Base-by-base conservation (phyloP, 2,329 filamentous ascomycete genomes). In the Pseudofabraea citricarpa region DNA sequence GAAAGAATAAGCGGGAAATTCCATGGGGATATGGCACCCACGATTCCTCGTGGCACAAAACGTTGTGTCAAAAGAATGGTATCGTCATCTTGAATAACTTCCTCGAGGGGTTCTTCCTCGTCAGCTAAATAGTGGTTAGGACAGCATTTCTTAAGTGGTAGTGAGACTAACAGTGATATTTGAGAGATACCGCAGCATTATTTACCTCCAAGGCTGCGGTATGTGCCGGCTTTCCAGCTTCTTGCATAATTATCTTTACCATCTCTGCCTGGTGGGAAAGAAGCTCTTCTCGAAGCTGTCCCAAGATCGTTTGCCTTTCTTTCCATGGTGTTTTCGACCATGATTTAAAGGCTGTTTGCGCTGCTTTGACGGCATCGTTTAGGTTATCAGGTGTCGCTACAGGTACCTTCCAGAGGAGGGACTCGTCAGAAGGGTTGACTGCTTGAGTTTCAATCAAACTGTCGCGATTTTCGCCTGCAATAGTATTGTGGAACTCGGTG, bases 1-100 rank as follows among this genome's bases (percentile, higher is more conserved):
- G 32, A n/a, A 49, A 78, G 78, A 35, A 79, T 66, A 19, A 79
- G 63, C 3, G 76, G 76, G 48, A 79, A 74, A 56, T 81, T 81
- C 59, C 77, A 81, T 0, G 76, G 73, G 1, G 75, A 77, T 47
- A 81, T 73, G 38, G 73, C 70, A 1, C 68, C 73, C 0, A 78
- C 75, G 2, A 82, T 77, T 2, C 78, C 79, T n/a, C n/a, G n/a
- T n/a, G n/a, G n/a, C n/a, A n/a, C n/a, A n/a, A n/a, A n/a, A n/a
- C n/a, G n/a, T n/a, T n/a, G n/a, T n/a, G n/a, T n/a, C n/a, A n/a
- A n/a, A n/a, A n/a, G n/a, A n/a, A n/a, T n/a, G n/a, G n/a, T n/a
- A n/a, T n/a, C n/a, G n/a, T n/a, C n/a, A n/a, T n/a, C n/a, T n/a
- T n/a, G n/a, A n/a, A n/a, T n/a, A n/a, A n/a, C n/a, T n/a, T n/a